phyloP scores from a whole-genome alignment of 176 grass and related monocot species.

The Aegilops speltoides region DNA sequence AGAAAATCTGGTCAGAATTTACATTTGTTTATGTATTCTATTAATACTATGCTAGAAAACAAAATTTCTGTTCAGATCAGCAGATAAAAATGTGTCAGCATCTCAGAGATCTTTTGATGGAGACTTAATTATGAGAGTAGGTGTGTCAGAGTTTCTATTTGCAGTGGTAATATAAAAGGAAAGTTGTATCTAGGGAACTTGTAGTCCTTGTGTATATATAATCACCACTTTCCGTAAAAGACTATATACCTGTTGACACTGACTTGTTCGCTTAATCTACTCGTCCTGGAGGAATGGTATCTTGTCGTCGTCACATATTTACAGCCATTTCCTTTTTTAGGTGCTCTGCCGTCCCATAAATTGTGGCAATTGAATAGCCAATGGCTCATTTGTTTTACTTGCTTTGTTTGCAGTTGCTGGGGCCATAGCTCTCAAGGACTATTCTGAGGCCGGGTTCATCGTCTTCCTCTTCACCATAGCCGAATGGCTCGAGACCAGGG shows the following conservation, averaged over 20 bases:
- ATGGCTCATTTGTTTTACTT: conserved; percentile 23
- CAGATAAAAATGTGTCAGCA: conserved; percentile 2
- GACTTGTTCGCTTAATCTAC: neutral
- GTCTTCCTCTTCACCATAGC: conserved; percentile 91
- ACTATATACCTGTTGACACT: neutral
- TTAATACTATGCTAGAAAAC: neutral
- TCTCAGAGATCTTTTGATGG: conserved; percentile 7
- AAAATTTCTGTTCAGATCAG: neutral
- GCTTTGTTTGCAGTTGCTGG: conserved; percentile 63
- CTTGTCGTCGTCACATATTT: conserved; percentile 5
- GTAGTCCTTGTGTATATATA: neutral
- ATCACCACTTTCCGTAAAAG: neutral
- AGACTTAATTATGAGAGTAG: neutral
- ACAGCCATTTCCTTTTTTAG: neutral
- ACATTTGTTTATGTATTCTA: neutral
- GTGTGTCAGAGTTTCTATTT: neutral
- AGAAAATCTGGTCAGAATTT: neutral
- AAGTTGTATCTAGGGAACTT: neutral
- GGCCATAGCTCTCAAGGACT: conserved; percentile 85
- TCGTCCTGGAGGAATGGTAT: conserved; percentile 5
- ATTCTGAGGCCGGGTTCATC: conserved; percentile 85
- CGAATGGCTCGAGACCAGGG: conserved; percentile 89
- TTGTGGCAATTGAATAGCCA: neutral
- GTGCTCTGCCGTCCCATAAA: neutral
- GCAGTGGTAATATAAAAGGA: neutral